Evolutionary conservation across 192 early-diverging fungal species (phyloP).

Genomic region (Podila epigama): DNA sequence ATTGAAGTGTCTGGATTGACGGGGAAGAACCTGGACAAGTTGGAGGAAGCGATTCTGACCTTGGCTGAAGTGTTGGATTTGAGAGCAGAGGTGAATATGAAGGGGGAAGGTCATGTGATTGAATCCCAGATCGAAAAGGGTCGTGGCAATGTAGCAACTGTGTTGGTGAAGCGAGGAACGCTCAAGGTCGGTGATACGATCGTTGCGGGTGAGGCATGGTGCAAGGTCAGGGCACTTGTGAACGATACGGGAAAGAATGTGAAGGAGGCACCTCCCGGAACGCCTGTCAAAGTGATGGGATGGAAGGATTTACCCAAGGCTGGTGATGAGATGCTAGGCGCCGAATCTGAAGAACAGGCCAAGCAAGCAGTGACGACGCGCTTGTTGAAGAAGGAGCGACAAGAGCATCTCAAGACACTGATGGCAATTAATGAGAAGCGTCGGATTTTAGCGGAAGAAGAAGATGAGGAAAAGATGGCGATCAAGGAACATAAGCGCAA

Average conservation of each 20-base stretch:
- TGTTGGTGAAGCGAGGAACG: constrained; percentile 91
- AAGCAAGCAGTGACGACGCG: constrained; percentile 79
- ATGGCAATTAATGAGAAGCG: constrained; percentile 83
- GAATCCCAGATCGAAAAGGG: constrained; percentile 91
- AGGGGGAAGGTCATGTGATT: constrained; percentile 85
- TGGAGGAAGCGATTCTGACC: constrained; percentile 89
- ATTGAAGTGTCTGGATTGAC: constrained; percentile 92
- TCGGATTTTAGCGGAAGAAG: constrained; percentile 56
- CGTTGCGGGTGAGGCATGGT: constrained; percentile 88
- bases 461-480: constrained; percentile 57
- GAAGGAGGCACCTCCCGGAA: constrained; percentile 82
- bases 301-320: constrained; percentile 94
- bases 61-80: constrained; percentile 89
- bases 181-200: constrained; percentile 78
- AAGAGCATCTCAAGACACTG: constrained; percentile 67
- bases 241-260: constrained; percentile 80
- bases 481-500: constrained; percentile 64
- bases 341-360: constrained; percentile 70
- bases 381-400: constrained; percentile 64
- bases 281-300: constrained; percentile 86
- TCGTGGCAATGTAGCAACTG: constrained; percentile 84
- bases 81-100: constrained; percentile 79
- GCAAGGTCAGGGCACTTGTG: constrained; percentile 84
- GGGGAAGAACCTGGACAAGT: constrained; percentile 82
- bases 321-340: constrained; percentile 88